A percentile compares a stretch with the other conserved stretches of the same genome.
These are phyloP conservation scores for Plectosphaerella sp. DNA, from an alignment of 2,329 filamentous ascomycete species.

Conservation along the genomic window DNA sequence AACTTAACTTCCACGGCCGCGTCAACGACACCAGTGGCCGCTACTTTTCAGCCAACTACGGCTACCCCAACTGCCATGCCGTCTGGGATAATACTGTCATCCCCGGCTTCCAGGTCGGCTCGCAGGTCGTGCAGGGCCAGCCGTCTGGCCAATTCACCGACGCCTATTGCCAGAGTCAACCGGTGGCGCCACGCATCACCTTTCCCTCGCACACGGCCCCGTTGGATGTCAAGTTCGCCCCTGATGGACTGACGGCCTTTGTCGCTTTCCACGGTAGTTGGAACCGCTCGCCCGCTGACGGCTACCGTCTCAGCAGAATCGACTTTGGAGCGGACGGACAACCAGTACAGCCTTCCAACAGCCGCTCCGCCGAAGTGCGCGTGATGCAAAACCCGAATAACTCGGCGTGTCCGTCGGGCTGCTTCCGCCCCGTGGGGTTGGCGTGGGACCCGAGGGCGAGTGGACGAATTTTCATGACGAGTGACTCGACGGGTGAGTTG, in stretches of 20 bases:
- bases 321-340: conserved; percentile 26
- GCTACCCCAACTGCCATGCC: conserved; percentile 58
- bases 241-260: conserved; percentile 44
- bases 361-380: conserved; percentile 35
- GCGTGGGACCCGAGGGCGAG: conserved; percentile 37
- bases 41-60: conserved; percentile 34
- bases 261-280: conserved; percentile 59
- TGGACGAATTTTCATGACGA: conserved; percentile 57
- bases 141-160: conserved; percentile 16
- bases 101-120: conserved; percentile 18
- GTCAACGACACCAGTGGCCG: conserved; percentile 12
- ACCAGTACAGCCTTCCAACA: conserved; percentile 25
- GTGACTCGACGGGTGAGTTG: conserved; percentile 61
- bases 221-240: conserved; percentile 56
- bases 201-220: conserved; percentile 59
- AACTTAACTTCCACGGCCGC: conserved; percentile 13
- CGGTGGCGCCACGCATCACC: conserved; percentile 38
- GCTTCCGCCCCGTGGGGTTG: conserved; percentile 61
- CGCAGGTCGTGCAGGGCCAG: conserved; percentile 29
- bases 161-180: conserved; percentile 30
- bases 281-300: conserved; percentile 29
- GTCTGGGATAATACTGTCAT: conserved; percentile 42
- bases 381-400: conserved; percentile 46
- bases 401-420: conserved; percentile 46
- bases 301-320: conserved; percentile 34